Evolutionary conservation across 2,329 filamentous ascomycete genomes (phyloP).

Genomic region (Bisporella sp.): DNA sequence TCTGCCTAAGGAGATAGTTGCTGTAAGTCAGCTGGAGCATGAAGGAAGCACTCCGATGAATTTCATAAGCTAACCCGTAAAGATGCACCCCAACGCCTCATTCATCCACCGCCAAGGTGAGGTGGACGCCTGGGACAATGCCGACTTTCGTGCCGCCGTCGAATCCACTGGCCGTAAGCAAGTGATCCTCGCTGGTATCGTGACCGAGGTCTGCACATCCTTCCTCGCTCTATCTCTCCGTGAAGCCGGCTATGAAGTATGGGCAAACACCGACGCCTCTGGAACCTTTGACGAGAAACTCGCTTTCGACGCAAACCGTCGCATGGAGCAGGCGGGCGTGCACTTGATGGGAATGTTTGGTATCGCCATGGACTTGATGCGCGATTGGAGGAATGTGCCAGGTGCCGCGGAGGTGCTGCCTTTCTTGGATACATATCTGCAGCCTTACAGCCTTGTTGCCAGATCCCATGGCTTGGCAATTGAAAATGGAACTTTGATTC

Average conservation of each 20-base stretch:
- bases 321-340: constrained; percentile 61
- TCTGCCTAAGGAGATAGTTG: constrained; percentile 60
- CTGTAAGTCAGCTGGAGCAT: constrained; percentile 26
- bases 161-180: constrained; percentile 59
- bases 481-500: constrained; percentile 48
- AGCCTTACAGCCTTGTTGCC: constrained; percentile 58
- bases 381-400: constrained; percentile 29
- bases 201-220: constrained; percentile 69
- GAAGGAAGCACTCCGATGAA: no score
- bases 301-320: constrained; percentile 56
- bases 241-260: constrained; percentile 66
- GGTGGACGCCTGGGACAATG: constrained; percentile 72
- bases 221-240: constrained; percentile 68
- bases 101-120: constrained; percentile 63
- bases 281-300: constrained; percentile 58
- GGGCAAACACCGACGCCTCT: constrained; percentile 64
- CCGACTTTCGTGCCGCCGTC: constrained; percentile 59
- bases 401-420: constrained; percentile 52
- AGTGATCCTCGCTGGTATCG: constrained; percentile 65
- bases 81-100: constrained; percentile 57
- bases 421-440: constrained; percentile 52
- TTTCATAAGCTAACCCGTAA: background rate
- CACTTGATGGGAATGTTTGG: constrained; percentile 33
- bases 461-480: constrained; percentile 54
- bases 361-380: constrained; percentile 25